Conservation (phyloP, 2,329 filamentous ascomycete species). For the Dissoconium aciculare region DNA sequence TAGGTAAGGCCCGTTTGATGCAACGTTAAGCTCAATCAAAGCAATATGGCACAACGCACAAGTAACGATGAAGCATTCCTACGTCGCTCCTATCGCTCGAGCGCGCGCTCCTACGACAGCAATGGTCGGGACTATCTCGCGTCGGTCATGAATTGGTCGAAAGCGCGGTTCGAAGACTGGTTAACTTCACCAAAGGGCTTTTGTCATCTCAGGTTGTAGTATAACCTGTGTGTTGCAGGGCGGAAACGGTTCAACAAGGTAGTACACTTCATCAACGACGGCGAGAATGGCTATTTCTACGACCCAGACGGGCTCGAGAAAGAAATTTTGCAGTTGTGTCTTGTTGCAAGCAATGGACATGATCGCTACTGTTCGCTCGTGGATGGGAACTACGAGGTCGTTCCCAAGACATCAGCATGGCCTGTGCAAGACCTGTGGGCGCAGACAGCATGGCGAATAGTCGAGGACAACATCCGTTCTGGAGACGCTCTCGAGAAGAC, state of each 20-base stretch:
- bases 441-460: slow-evolving; percentile 13
- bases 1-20: no score
- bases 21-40: no score
- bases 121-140: slow-evolving; percentile 16
- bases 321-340: slow-evolving; percentile 13
- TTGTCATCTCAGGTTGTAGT: slow-evolving; percentile 13
- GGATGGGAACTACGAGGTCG: background rate
- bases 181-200: slow-evolving; percentile 9
- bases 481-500: slow-evolving; percentile 10
- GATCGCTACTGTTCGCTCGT: no score
- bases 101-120: no score
- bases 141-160: slow-evolving; percentile 5
- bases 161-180: slow-evolving; percentile 11
- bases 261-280: slow-evolving; percentile 13
- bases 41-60: no score
- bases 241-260: slow-evolving; percentile 10
- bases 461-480: slow-evolving; percentile 8
- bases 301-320: slow-evolving; percentile 9
- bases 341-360: slow-evolving; percentile 13
- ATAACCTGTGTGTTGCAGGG: slow-evolving; percentile 10
- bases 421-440: slow-evolving; percentile 15
- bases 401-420: slow-evolving; percentile 9
- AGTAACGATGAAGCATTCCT: no score
- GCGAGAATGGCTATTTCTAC: slow-evolving; percentile 11
- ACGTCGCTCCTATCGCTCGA: no score